These are phyloP conservation scores for Aspergillus neoniger DNA, from an alignment of 2,329 filamentous ascomycete genomes.

Conservation along the genomic window DNA sequence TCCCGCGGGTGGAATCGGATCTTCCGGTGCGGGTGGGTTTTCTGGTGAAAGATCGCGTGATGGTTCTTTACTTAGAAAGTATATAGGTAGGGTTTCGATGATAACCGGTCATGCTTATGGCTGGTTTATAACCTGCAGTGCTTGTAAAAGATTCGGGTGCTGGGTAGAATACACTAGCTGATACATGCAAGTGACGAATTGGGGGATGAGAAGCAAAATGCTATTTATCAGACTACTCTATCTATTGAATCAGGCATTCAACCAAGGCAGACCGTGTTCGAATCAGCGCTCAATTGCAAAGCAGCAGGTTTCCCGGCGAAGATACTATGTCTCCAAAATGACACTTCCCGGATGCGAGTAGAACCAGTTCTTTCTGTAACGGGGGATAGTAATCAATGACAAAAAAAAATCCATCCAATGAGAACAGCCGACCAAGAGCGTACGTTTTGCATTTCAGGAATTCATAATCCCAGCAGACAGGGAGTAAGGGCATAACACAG, in stretches of 20 bases:
- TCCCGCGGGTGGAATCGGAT: too few relatives aligned
- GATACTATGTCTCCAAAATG: background rate
- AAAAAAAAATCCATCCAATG: background rate
- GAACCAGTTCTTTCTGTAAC: background rate
- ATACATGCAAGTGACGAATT: too few relatives aligned
- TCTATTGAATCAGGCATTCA: background rate
- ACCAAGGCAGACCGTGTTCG: background rate
- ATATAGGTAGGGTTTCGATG: too few relatives aligned
- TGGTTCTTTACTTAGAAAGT: too few relatives aligned
- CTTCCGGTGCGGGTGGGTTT: too few relatives aligned
- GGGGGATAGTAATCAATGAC: background rate
- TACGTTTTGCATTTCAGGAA: background rate
- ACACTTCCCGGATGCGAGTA: background rate
- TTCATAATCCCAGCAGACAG: background rate
- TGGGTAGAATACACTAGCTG: too few relatives aligned
- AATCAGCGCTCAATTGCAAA: constrained; percentile 13
- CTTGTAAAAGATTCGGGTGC: too few relatives aligned
- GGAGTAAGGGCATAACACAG: background rate
- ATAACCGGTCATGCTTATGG: too few relatives aligned
- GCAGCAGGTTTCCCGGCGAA: background rate
- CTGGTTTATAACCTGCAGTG: too few relatives aligned
- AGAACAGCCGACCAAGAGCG: background rate
- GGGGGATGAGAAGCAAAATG: background rate
- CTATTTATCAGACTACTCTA: background rate
- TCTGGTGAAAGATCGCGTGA: too few relatives aligned